phyloP scores from a whole-genome alignment of 192 early-diverging fungal species.

The Coemansia sp. region DNA sequence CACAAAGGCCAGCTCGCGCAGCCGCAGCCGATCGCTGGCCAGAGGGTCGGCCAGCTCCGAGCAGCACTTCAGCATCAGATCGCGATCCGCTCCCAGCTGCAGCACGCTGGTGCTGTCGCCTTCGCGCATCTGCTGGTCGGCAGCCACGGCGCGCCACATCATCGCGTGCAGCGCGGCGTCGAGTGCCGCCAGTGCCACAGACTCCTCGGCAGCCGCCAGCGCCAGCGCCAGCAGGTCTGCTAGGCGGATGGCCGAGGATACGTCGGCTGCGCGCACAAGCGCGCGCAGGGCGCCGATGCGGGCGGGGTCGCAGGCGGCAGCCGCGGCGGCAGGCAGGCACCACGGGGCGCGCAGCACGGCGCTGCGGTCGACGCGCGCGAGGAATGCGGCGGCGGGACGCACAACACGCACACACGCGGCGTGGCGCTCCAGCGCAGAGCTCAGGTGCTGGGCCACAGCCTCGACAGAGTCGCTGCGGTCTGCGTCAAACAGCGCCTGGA shows the following conservation, averaged over 20 bases:
- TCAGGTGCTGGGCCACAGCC: constrained; percentile 12
- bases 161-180: constrained; percentile 34
- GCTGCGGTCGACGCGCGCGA: constrained; percentile 43
- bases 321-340: constrained; percentile 10
- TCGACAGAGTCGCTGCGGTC: constrained; percentile 19
- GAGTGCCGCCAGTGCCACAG: constrained; percentile 26
- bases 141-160: constrained; percentile 34
- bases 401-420: constrained; percentile 33
- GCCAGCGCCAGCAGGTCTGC: background rate
- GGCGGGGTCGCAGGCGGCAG: constrained; percentile 34
- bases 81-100: constrained; percentile 25
- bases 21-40: constrained; percentile 5
- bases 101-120: background rate
- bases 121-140: background rate
- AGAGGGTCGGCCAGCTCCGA: constrained; percentile 19
- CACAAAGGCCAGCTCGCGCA: constrained; percentile 47
- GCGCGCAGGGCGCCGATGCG: constrained; percentile 31
- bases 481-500: constrained; percentile 50
- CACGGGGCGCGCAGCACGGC: constrained; percentile 20
- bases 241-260: constrained; percentile 11
- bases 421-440: constrained; percentile 32
- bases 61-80: constrained; percentile 22
- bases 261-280: constrained; percentile 23
- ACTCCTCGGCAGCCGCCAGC: constrained; percentile 22
- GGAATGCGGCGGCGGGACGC: constrained; percentile 23